Base-by-base conservation (phyloP, 192 early-diverging fungal genomes). In the Allomyces arbusculus region DNA sequence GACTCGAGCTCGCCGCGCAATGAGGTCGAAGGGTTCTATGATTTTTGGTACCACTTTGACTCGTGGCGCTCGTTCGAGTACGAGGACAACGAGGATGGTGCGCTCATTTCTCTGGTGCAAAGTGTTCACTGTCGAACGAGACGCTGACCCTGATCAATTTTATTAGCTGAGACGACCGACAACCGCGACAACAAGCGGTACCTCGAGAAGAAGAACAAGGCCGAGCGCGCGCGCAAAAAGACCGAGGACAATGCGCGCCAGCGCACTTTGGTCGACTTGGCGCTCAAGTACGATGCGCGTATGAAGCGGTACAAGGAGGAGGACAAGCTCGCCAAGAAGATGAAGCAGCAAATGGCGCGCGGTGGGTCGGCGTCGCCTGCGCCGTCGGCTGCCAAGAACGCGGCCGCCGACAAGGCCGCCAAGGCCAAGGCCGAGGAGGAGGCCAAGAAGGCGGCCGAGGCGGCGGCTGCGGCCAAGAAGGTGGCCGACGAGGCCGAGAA, bases 11-110 rank as follows among this genome's bases (percentile, higher is more conserved):
- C 82, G 10, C 23, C 73, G 63, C 79, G 83, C 72, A 85, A 79
- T 63, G 79, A 81, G 19, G 86, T 92, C 61, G 88, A 92, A 69
- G 61, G 62, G n/a, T 92, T 92, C 73, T 92, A 92, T 72, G 77
- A 84, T 66, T 92, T 89, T 72, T 90, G 84, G 79, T 86, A 85
- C 72, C 79, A 75, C 74, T 90, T 99, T 72, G 89, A 99, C 69
- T 95, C 92, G 63, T 97, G 94, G 94, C 81, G 96, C 69, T 87
- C 92, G 40, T 99, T 99, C 69, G 96, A 99, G 84, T 90, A 87
- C 75, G 76, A 90, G 65, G 96, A 99, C 74, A 96, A 99, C 84
- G 94, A 99, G 77, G 92, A 90, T 72, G 85, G 83, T 63, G 91
- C 90, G 50, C 20, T 58, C 2, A 5, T 20, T 20, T 8, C 50